A percentile compares a stretch with the other conserved stretches of the same genome.
Conservation (phyloP, 192 early-diverging fungal species). For the Paraglomus brasilianum region DNA sequence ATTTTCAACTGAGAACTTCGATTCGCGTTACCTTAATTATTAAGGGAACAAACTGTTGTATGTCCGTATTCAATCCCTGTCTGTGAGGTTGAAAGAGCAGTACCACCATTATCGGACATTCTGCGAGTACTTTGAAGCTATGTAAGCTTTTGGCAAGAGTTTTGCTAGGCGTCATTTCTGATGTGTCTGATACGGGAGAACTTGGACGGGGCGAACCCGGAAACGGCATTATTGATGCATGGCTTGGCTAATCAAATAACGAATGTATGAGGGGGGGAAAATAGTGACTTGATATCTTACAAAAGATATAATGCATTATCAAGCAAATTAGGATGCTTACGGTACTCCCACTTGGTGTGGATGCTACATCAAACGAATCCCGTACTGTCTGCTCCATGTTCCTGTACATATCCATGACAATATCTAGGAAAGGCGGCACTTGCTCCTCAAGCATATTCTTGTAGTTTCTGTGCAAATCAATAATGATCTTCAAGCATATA, state of each 20-base stretch:
- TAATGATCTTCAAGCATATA: constrained; percentile 88
- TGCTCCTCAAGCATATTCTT: constrained; percentile 80
- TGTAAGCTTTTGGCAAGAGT: constrained; percentile 70
- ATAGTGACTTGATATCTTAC: neutral
- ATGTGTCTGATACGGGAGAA: constrained; percentile 66
- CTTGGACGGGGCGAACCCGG: constrained; percentile 70
- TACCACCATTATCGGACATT: constrained; percentile 98
- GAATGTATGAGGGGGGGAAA: neutral
- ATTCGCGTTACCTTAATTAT: constrained; percentile 68
- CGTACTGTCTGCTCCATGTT: constrained; percentile 87
- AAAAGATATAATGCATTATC: neutral
- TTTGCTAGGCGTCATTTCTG: constrained; percentile 56
- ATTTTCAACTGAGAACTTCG: neutral
- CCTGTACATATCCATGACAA: constrained; percentile 91
- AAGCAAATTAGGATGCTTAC: neutral
- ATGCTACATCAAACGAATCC: constrained; percentile 74
- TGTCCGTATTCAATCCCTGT: constrained; percentile 74
- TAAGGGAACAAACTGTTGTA: constrained; percentile 83
- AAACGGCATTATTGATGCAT: constrained; percentile 38
- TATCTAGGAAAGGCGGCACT: constrained; percentile 85
- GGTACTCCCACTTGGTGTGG: constrained; percentile 34
- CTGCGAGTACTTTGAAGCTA: constrained; percentile 97
- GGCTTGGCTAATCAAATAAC: constrained; percentile 33
- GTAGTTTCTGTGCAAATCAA: constrained; percentile 91
- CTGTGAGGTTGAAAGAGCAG: constrained; percentile 90